A percentile compares a stretch with the other conserved stretches of the same genome.
These are phyloP conservation scores for Curvularia spicifera DNA, from an alignment of 2,329 filamentous ascomycete genomes.

Conservation along the genomic window DNA sequence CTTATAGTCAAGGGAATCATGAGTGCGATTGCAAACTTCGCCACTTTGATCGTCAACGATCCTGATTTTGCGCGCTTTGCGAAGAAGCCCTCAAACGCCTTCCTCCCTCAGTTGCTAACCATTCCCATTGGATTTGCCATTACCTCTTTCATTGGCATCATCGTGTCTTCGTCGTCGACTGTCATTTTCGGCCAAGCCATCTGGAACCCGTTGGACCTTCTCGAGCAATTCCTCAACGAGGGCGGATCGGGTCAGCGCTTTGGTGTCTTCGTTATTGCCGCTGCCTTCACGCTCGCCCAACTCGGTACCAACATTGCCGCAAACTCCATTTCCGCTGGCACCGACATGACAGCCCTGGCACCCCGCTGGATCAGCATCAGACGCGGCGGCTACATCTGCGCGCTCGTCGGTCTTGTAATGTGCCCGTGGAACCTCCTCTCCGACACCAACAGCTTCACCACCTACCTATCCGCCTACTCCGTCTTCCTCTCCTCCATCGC, in stretches of 20 bases:
- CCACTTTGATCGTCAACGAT: conserved; percentile 79
- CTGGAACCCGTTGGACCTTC: conserved; percentile 53
- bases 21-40: conserved; percentile 89
- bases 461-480: conserved; percentile 88
- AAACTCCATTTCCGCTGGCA: conserved; percentile 83
- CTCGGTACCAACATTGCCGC: conserved; percentile 87
- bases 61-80: conserved; percentile 89
- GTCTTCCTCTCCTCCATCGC: conserved; percentile 94
- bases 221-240: conserved; percentile 52
- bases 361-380: conserved; percentile 85
- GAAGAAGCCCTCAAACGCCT: conserved; percentile 72
- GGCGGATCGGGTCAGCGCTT: conserved; percentile 51
- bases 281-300: conserved; percentile 69
- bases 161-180: conserved; percentile 55
- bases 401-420: conserved; percentile 79
- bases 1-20: conserved; percentile 84
- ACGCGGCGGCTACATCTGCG: conserved; percentile 85
- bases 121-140: conserved; percentile 61
- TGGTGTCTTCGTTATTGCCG: conserved; percentile 62
- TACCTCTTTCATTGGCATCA: conserved; percentile 77
- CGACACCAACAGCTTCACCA: conserved; percentile 81
- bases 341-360: conserved; percentile 79
- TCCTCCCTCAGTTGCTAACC: conserved; percentile 76
- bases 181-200: conserved; percentile 53
- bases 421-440: conserved; percentile 84